Evolutionary conservation across 2,329 filamentous ascomycete species (phyloP), one percentile per base, ranked within the genome.

Genomic region (Pseudocercospora ulei): DNA sequence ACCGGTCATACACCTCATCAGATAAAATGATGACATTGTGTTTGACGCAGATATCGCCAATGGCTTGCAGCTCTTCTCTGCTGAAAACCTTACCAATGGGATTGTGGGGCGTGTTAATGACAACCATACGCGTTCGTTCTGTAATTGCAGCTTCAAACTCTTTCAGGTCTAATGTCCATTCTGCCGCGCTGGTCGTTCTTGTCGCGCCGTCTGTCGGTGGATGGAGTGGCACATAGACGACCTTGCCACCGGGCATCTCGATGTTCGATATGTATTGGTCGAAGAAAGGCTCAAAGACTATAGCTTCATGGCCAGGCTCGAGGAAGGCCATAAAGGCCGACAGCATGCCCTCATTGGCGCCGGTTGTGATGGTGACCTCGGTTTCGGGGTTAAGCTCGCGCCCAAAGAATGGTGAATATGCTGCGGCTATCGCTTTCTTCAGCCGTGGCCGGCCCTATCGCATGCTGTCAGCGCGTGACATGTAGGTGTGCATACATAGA

Each of bases 221-320:
- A 47, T 90, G 82, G 59, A 98, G 70, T n/a, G 90, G 87, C 14
- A 96, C 88, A 59, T 95, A 96, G 53, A 88, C 80, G 48, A 96
- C 84, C 59, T 80, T 92, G 51, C 90, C 90, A 35, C 90, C 90
- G 1, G 90, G 79, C 87, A 98, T 96, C 63, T 95, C 82, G 49
- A 98, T 96, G 65, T 98, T 98, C 69, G 80, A 86, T 51, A 98
- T 92, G 62, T 96, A 93, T 78, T 98, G 90, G 64, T 98, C 90
- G 60, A 96, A 98, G 66, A 95, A 98, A 7, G 90, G 90, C 67
- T 98, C 90, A 60, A 98, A 95, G 40, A 98, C 75, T 51, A 98
- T 95, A 50, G 95, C 90, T 63, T 98, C 90, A 58, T 98, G 90
- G 7, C 84, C 90, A 1, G 75, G 73, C 63, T 98, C 90, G 42